phyloP scores from a whole-genome alignment of 306 rosid species.

The Fagus sylvatica region DNA sequence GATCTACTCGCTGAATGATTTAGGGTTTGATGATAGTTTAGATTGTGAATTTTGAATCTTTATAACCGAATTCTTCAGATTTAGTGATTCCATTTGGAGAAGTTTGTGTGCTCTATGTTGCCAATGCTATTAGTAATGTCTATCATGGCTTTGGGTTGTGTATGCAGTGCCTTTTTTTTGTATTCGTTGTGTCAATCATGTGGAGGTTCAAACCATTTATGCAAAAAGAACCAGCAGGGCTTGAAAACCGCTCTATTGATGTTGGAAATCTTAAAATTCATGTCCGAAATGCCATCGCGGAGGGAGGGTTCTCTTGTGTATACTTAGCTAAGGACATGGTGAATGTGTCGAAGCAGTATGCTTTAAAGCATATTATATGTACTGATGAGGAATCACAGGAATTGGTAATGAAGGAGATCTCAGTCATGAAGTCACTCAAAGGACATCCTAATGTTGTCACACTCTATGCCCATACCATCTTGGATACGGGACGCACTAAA shows the following conservation, averaged over 20 bases:
- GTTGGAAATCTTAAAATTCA: slow-evolving; percentile 83
- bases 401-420: slow-evolving; percentile 81
- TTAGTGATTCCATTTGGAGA: not conserved
- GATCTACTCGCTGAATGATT: not conserved
- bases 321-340: slow-evolving; percentile 85
- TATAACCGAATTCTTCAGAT: not conserved
- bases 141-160: not conserved
- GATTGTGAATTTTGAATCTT: not conserved
- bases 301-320: slow-evolving; percentile 96
- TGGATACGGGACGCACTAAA: slow-evolving; percentile 93
- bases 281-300: slow-evolving; percentile 79
- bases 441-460: slow-evolving; percentile 95
- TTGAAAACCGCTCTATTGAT: slow-evolving; percentile 87
- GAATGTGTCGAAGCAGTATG: slow-evolving; percentile 85
- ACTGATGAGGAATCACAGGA: slow-evolving; percentile 85
- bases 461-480: slow-evolving; percentile 67
- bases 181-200: slow-evolving; percentile 45
- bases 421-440: slow-evolving; percentile 71
- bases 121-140: slow-evolving; percentile 15
- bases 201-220: slow-evolving; percentile 95
- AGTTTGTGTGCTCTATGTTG: not conserved
- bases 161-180: not conserved
- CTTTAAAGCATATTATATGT: slow-evolving; percentile 91
- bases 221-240: slow-evolving; percentile 86
- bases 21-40: not conserved